Evolutionary conservation across 768 basidiomycete genomes (phyloP), one percentile per base, ranked within the genome.

Genomic region (Piloderma croceum): DNA sequence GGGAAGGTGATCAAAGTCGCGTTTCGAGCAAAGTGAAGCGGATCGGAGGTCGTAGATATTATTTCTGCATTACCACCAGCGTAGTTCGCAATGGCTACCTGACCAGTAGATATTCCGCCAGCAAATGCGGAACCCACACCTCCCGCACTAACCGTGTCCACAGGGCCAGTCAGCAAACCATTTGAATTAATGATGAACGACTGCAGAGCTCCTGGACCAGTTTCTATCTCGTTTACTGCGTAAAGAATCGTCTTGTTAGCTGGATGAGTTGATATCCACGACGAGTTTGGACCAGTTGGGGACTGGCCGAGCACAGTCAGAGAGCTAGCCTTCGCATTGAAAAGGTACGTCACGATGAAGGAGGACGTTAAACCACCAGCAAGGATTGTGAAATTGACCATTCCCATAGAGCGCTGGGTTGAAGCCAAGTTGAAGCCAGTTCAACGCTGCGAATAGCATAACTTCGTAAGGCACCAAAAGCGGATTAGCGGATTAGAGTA

Each of bases 311-410:
- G 41, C 18, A 79, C 61, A 2, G 71, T 65, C 37, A 84, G 57
- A 5, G 70, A 59, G 12, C 64, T 65, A 15, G 65, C 61, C 17
- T 72, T 64, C 9, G 74, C 60, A 51, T 76, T 71, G 62, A 84
- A 85, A 24, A 76, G 51, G 57, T 83, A 83, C 0, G 77, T 73
- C 2, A 76, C 77, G 39, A 85, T 67, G 49, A 78, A 80, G 43
- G 74, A 59, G 34, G 68, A 66, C 18, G 63, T 58, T 52, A 76
- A 83, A 12, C 81, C 81, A 24, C 82, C 81, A 22, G 82, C 82
- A 24, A 84, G 68, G 45, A 86, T 79, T 4, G 68, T 80, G 52
- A 80, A 76, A 40, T 75, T 69, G 49, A 83, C 81, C 82, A 83
- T 84, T n/a, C n/a, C n/a, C n/a, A n/a, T n/a, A n/a, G n/a, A n/a